Conservation (phyloP, 768 basidiomycete genomes). For the Tricholoma matsutake region DNA sequence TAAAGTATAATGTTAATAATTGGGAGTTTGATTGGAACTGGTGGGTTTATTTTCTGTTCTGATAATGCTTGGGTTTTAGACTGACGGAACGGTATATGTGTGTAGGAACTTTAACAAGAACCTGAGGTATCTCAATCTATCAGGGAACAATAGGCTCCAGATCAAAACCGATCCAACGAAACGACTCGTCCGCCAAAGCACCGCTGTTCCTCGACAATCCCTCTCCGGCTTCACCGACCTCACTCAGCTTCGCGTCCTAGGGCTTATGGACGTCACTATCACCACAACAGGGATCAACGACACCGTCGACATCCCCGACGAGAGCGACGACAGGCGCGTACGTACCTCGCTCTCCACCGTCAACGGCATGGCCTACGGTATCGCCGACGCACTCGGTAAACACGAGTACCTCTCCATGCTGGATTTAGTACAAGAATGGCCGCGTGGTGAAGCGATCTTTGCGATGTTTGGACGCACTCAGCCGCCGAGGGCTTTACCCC, state of each 20-base stretch:
- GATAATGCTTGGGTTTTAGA: neutral
- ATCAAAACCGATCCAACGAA: slow-evolving; percentile 74
- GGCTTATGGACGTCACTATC: slow-evolving; percentile 97
- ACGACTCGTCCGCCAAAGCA: slow-evolving; percentile 26
- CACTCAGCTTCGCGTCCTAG: slow-evolving; percentile 81
- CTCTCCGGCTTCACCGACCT: slow-evolving; percentile 88
- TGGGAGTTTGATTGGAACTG: slow-evolving; percentile 99
- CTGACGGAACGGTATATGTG: neutral
- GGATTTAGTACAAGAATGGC: slow-evolving; percentile 88
- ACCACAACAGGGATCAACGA: slow-evolving; percentile 53
- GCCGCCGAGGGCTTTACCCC: slow-evolving; percentile 36
- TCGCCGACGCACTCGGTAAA: slow-evolving; percentile 86
- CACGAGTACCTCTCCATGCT: slow-evolving; percentile 83
- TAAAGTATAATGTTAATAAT: slow-evolving; percentile 98
- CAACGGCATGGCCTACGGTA: slow-evolving; percentile 92
- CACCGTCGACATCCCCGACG: slow-evolving; percentile 68
- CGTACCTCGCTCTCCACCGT: slow-evolving; percentile 88
- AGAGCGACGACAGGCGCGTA: slow-evolving; percentile 85
- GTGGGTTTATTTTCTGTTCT: slow-evolving; percentile 40
- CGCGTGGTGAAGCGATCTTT: slow-evolving; percentile 82
- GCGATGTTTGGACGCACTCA: slow-evolving; percentile 90
- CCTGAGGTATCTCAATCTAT: slow-evolving; percentile 91
- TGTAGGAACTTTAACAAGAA: slow-evolving; percentile 94
- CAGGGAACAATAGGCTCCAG: slow-evolving; percentile 94
- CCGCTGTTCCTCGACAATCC: slow-evolving; percentile 27